phyloP scores from a whole-genome alignment of 164 flowering plant genomes.

The Vitis riparia region DNA sequence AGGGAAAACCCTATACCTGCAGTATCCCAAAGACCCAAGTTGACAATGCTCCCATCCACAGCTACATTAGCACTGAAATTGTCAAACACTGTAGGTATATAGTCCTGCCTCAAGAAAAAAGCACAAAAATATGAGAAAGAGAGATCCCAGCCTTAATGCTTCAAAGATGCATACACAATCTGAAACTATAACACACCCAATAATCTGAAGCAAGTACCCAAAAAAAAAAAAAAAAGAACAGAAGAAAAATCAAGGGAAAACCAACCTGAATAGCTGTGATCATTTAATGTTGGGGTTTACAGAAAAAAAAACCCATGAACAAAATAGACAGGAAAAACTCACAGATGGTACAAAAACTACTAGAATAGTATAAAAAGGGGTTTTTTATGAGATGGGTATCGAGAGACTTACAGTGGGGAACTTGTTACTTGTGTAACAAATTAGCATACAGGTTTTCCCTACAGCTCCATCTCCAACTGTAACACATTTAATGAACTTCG shows the following conservation, averaged over 20 bases:
- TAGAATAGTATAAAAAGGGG: neutral
- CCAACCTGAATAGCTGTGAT: neutral
- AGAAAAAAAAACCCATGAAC: constrained; percentile 11
- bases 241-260: neutral
- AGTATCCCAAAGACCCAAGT: constrained; percentile 97
- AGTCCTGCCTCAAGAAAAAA: constrained; percentile 56
- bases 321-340: constrained; percentile 4
- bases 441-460: constrained; percentile 97
- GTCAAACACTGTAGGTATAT: constrained; percentile 94
- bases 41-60: constrained; percentile 96
- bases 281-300: neutral
- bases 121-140: neutral
- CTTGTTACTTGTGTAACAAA: constrained; percentile 96
- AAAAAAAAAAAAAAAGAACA: neutral
- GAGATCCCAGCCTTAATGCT: no score
- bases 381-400: neutral
- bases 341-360: constrained; percentile 6
- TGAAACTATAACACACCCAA: no score
- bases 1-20: constrained; percentile 57
- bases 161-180: neutral
- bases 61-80: constrained; percentile 97
- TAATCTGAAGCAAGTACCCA: no score
- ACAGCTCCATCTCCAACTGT: constrained; percentile 99
- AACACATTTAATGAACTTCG: constrained; percentile 96
- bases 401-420: constrained; percentile 77